Base-by-base conservation (phyloP, 1,139 yeast species). In the Suhomyces taliae region DNA sequence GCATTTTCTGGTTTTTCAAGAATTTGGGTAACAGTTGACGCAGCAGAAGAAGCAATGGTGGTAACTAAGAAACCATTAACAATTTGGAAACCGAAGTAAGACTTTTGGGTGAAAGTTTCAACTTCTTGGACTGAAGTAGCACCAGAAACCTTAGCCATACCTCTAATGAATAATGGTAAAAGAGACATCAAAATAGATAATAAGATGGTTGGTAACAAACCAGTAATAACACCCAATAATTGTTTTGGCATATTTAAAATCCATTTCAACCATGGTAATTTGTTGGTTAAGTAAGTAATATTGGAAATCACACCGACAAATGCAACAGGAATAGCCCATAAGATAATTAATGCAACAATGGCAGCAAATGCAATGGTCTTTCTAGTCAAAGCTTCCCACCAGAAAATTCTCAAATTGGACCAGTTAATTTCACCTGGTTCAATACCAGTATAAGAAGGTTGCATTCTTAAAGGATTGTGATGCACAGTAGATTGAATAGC, bases 261-360 rank as follows among this genome's bases (percentile, higher is more conserved):
- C 65, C 88, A 91, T 29, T 70, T 64, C 57, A 91, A 78, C 76
- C 86, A 90, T 19, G 72, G 87, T 26, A 90, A 75, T 53, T 81
- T 82, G 44, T 81, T 73, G 36, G 85, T 87, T 65, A 90, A 74
- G 58, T 77, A 79, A 53, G 86, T 82, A 57, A 93, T 79, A 69
- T 91, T 91, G 24, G 98, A 90, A 55, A 93, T 80, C 60, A 85
- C 75, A 84, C 98, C 98, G 47, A 93, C 97, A 65, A 90, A 89
- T 2, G 97, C 96, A 44, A 91, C 97, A 14, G 98, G 98, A 58
- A 90, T 77, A 50, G 96, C 81, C 98, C 98, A 93, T 64, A 90
- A 86, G 47, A 91, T 78, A 44, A 88, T 76, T 55, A 85, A 66
- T 4, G 82, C 74, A 37, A 74, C 62, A 53, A 90, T 78, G 11